Evolutionary conservation across 305 asterid species (phyloP).

Genomic region (Fraxinus dipetala): DNA sequence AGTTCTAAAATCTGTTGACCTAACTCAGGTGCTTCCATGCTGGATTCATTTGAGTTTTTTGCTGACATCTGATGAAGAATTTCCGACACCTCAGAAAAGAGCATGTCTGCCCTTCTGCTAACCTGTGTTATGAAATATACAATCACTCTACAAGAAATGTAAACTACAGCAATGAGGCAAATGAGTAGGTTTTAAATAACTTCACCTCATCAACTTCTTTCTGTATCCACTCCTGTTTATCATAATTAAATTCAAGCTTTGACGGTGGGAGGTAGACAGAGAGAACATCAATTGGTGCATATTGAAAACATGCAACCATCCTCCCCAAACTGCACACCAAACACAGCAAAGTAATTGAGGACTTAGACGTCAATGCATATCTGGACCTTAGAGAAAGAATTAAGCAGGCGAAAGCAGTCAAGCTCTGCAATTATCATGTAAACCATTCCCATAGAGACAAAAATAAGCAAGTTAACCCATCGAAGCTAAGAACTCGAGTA

Average conservation of each 20-base stretch:
- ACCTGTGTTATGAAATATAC: slow-evolving; percentile 41
- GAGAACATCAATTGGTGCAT: slow-evolving; percentile 69
- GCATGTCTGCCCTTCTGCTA: slow-evolving; percentile 40
- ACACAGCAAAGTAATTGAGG: slow-evolving; percentile 26
- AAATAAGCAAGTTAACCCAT: slow-evolving; percentile 3
- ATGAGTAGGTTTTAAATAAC: slow-evolving; percentile 11
- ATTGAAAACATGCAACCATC: slow-evolving; percentile 76
- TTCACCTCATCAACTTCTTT: slow-evolving; percentile 65
- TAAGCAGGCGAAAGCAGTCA: slow-evolving; percentile 13
- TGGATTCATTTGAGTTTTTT: slow-evolving; percentile 31
- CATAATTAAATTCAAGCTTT: slow-evolving; percentile 60
- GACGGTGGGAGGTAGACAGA: slow-evolving; percentile 76
- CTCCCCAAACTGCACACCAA: slow-evolving; percentile 61
- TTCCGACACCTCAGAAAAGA: slow-evolving; percentile 60
- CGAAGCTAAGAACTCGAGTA: slow-evolving; percentile 1
- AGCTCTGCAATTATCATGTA: not conserved
- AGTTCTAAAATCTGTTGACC: slow-evolving; percentile 51
- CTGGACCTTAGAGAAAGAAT: slow-evolving; percentile 16
- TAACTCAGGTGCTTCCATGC: slow-evolving; percentile 37
- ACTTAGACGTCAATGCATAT: slow-evolving; percentile 1
- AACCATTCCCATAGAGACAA: not conserved
- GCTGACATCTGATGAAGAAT: slow-evolving; percentile 49
- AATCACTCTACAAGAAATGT: slow-evolving; percentile 28
- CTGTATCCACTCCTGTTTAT: slow-evolving; percentile 63
- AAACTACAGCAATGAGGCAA: slow-evolving; percentile 17